Conservation (phyloP, 2,329 filamentous ascomycete species). For the Truncatella angustata region DNA sequence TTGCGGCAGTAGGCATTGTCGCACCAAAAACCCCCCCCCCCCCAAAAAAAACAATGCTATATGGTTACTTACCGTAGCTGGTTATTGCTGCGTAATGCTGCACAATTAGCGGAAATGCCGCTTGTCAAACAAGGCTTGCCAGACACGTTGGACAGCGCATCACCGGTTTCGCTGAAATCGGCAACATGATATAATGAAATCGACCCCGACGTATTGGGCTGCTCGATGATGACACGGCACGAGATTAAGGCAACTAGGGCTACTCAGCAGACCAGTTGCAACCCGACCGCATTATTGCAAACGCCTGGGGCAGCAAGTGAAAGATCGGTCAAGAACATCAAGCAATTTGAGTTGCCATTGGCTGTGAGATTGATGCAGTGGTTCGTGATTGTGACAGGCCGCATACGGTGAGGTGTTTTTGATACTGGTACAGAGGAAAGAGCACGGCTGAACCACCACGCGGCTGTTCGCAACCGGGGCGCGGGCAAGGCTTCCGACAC, state of each 20-base stretch:
- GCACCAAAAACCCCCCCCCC: too few relatives aligned
- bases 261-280: not conserved
- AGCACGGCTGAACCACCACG: not conserved
- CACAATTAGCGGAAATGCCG: not conserved
- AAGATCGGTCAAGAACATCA: not conserved
- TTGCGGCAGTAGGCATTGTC: not conserved
- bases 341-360: not conserved
- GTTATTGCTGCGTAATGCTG: too few relatives aligned
- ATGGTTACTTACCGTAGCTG: too few relatives aligned
- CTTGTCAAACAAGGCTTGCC: not conserved
- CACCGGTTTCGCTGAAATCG: constrained; percentile 1
- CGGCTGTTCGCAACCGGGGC: not conserved
- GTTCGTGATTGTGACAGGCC: not conserved
- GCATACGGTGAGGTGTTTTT: not conserved
- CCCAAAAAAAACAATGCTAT: too few relatives aligned
- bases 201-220: not conserved
- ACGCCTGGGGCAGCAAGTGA: not conserved
- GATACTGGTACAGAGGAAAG: not conserved
- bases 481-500: too few relatives aligned
- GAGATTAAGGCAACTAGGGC: not conserved
- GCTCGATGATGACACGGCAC: not conserved
- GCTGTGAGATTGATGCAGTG: not conserved
- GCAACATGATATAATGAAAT: not conserved
- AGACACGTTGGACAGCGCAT: not conserved
- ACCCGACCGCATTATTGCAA: not conserved